Evolutionary conservation across 495 filamentous ascomycete species (phyloP).

Genomic region (Penicillium crystallinum): DNA sequence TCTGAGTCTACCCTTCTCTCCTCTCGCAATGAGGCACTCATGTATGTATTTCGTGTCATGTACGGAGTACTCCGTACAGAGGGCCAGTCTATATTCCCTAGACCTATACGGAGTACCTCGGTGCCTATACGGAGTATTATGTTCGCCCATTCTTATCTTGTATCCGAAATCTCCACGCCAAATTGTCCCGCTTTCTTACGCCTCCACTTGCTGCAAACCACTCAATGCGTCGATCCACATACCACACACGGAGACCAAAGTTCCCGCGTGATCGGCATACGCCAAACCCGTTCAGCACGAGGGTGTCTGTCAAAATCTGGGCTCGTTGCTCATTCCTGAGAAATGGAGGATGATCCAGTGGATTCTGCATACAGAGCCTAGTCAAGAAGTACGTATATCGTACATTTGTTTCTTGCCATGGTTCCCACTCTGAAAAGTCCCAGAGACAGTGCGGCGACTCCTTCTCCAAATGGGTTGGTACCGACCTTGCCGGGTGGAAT

Average conservation of each 20-base stretch:
- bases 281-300: constrained; percentile 7
- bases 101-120: not conserved
- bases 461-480: not conserved
- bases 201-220: constrained; percentile 13
- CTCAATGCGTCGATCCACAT: constrained; percentile 24
- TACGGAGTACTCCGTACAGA: too few relatives aligned
- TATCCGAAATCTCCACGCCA: not conserved
- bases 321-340: too few relatives aligned
- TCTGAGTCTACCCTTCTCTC: not conserved
- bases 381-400: not conserved
- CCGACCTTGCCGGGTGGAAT: not conserved
- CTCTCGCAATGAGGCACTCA: too few relatives aligned
- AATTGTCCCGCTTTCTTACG: not conserved
- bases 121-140: not conserved
- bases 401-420: not conserved
- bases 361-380: too few relatives aligned
- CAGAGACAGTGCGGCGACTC: not conserved
- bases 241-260: constrained; percentile 2
- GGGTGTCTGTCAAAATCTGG: too few relatives aligned
- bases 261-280: constrained; percentile 40
- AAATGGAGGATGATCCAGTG: too few relatives aligned
- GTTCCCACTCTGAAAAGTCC: not conserved
- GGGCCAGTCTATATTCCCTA: too few relatives aligned
- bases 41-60: too few relatives aligned
- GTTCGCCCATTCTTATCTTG: constrained; percentile 2